phyloP scores from a whole-genome alignment of 257 asterid species.

The Apocynum venetum region DNA sequence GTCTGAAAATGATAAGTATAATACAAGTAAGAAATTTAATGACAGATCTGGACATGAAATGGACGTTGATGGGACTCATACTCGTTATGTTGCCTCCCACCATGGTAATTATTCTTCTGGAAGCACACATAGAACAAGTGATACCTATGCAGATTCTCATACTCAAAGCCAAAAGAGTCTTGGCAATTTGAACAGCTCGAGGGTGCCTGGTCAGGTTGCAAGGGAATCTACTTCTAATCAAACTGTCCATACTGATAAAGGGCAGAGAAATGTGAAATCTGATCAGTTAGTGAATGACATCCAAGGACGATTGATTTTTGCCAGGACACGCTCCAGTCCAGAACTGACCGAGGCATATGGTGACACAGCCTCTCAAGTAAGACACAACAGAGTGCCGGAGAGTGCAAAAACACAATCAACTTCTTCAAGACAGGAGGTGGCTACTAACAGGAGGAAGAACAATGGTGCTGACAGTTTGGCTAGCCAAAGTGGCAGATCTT shows the following conservation, averaged over 20 bases:
- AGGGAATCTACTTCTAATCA: slow-evolving; percentile 40
- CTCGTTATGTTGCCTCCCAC: slow-evolving; percentile 35
- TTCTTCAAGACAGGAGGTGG: slow-evolving; percentile 36
- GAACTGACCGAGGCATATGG: slow-evolving; percentile 78
- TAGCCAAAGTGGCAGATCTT: slow-evolving; percentile 39
- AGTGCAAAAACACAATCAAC: slow-evolving; percentile 37
- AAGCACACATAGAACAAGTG: slow-evolving; percentile 30
- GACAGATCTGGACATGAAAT: slow-evolving; percentile 29
- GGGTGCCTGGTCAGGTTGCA: slow-evolving; percentile 35
- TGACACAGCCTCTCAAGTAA: slow-evolving; percentile 38
- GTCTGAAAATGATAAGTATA: slow-evolving; percentile 35
- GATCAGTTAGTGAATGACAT: slow-evolving; percentile 51
- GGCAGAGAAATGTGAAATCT: slow-evolving; percentile 46
- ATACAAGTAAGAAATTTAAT: slow-evolving; percentile 34
- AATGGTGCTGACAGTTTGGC: slow-evolving; percentile 46
- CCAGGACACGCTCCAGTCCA: slow-evolving; percentile 88
- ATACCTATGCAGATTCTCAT: slow-evolving; percentile 40
- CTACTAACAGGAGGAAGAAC: slow-evolving; percentile 44
- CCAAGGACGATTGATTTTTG: slow-evolving; percentile 61
- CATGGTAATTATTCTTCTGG: slow-evolving; percentile 35
- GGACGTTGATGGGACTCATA: slow-evolving; percentile 32
- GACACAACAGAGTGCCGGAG: slow-evolving; percentile 44
- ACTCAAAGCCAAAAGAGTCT: slow-evolving; percentile 46
- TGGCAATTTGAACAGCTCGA: slow-evolving; percentile 35
- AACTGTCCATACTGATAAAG: slow-evolving; percentile 43